These are phyloP conservation scores for Rhypophila decipiens DNA, from an alignment of 495 filamentous ascomycete species.

Conservation along the genomic window DNA sequence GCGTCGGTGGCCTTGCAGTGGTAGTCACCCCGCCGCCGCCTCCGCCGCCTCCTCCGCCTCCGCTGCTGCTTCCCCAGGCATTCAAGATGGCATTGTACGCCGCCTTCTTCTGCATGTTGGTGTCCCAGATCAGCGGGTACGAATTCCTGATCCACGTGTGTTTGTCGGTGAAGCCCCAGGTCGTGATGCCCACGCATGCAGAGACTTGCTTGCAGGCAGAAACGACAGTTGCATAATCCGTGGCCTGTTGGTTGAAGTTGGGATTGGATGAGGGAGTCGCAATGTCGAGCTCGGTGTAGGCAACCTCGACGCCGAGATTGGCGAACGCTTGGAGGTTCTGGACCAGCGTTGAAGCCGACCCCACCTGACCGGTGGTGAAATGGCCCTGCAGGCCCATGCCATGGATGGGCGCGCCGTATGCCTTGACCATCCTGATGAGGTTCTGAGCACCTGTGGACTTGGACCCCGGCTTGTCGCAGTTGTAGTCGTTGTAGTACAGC, in stretches of 20 bases:
- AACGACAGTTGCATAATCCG: conserved; percentile 42
- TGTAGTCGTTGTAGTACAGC: conserved; percentile 57
- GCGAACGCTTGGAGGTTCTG: conserved; percentile 42
- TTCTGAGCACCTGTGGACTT: conserved; percentile 37
- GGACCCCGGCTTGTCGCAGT: conserved; percentile 37
- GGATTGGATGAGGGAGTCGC: conserved; percentile 26
- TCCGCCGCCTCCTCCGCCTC: too few species aligned
- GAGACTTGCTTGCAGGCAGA: conserved; percentile 40
- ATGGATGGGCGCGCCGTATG: conserved; percentile 41
- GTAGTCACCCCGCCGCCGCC: too few species aligned
- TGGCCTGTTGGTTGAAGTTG: conserved; percentile 40
- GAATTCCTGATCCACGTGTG: conserved; percentile 37
- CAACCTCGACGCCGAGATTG: conserved; percentile 43
- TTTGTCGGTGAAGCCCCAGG: conserved; percentile 53
- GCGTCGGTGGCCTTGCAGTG: too few species aligned
- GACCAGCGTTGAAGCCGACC: conserved; percentile 30
- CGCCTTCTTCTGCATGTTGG: neutral
- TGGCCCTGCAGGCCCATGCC: conserved; percentile 49
- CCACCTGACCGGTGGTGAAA: conserved; percentile 34
- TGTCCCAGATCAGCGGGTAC: neutral
- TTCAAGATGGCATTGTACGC: neutral
- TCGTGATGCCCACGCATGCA: conserved; percentile 48
- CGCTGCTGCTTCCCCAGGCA: too few species aligned
- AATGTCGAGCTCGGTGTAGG: conserved; percentile 51
- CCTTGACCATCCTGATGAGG: conserved; percentile 35